These are phyloP conservation scores for Conticribra guillardii DNA, from an alignment of 108 stramenopile species.

Conservation along the genomic window DNA sequence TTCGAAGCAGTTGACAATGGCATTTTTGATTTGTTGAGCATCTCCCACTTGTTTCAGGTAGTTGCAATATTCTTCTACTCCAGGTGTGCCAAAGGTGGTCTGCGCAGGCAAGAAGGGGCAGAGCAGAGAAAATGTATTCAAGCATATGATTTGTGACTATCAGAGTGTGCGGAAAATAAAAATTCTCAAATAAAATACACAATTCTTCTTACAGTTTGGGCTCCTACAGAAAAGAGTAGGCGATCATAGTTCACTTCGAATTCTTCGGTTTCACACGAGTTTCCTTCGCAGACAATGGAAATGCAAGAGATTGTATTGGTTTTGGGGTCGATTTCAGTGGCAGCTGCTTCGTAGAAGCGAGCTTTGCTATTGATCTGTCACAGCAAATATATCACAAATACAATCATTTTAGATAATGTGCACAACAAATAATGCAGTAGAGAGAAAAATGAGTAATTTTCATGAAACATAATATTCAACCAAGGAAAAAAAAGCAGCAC, in stretches of 20 bases:
- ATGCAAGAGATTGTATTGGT: conserved; percentile 76
- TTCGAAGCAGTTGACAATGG: conserved; percentile 95
- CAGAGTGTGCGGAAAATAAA: too few relatives aligned
- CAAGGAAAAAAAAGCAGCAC: not conserved
- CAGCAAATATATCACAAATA: not conserved
- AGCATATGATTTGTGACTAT: too few relatives aligned
- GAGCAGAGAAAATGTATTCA: not conserved
- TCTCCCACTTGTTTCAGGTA: conserved; percentile 92
- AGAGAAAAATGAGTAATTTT: not conserved
- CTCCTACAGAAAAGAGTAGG: conserved; percentile 89
- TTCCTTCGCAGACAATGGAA: conserved; percentile 92
- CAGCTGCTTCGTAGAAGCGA: conserved; percentile 88
- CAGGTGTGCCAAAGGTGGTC: conserved; percentile 94
- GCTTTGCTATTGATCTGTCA: conserved; percentile 85
- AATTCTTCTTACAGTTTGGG: conserved; percentile 74
- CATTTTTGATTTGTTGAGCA: conserved; percentile 79
- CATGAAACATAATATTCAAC: not conserved
- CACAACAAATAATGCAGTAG: not conserved
- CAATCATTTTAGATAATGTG: not conserved
- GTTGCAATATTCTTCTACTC: conserved; percentile 91
- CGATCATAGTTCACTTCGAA: conserved; percentile 89
- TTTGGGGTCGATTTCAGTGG: conserved; percentile 74
- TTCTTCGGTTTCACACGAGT: conserved; percentile 84
- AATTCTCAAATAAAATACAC: too few relatives aligned
- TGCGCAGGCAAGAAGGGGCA: not conserved